phyloP scores from a whole-genome alignment of 2,329 filamentous ascomycete species.

The Stachybotrys elegans region DNA sequence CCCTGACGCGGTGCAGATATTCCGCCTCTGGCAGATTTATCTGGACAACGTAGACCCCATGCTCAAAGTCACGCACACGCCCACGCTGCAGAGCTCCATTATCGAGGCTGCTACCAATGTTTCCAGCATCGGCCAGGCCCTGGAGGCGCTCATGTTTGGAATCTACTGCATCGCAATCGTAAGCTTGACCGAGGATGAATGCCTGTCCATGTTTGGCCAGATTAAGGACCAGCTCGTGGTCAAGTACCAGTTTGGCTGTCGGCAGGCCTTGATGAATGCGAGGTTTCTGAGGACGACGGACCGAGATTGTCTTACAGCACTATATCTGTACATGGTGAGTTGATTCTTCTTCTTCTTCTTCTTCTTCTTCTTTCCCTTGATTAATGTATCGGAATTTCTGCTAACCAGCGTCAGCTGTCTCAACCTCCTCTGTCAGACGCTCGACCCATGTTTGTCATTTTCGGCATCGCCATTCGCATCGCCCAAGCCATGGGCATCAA shows the following conservation, averaged over 20 bases:
- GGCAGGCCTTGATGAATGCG: conserved; percentile 48
- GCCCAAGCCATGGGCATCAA: conserved; percentile 53
- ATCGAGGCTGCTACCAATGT: conserved; percentile 43
- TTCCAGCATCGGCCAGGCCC: conserved; percentile 25
- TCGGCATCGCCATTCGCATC: conserved; percentile 51
- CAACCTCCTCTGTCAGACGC: conserved; percentile 37
- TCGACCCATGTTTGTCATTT: conserved; percentile 44
- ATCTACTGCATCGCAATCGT: conserved; percentile 39
- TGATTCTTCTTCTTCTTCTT: too few species aligned
- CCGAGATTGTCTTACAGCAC: conserved; percentile 49
- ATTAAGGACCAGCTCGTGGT: conserved; percentile 33
- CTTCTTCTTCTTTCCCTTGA: too few species aligned
- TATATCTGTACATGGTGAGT: conserved; percentile 51
- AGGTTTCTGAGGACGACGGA: conserved; percentile 44
- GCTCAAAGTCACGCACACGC: conserved; percentile 53
- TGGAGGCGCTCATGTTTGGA: conserved; percentile 54
- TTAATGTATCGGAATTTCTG: too few species aligned
- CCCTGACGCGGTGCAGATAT: conserved; percentile 37
- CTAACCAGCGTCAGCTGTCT: conserved; percentile 36
- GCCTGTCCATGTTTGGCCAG: conserved; percentile 32
- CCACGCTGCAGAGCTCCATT: conserved; percentile 46
- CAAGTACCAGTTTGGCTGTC: conserved; percentile 42
- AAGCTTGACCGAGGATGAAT: conserved; percentile 39
- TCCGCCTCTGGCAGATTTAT: conserved; percentile 52
- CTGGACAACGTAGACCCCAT: conserved; percentile 54